A percentile compares a stretch with the other conserved stretches of the same genome.
Evolutionary conservation across 2,329 filamentous ascomycete species (phyloP).

Genomic region (Akanthomyces muscarius): DNA sequence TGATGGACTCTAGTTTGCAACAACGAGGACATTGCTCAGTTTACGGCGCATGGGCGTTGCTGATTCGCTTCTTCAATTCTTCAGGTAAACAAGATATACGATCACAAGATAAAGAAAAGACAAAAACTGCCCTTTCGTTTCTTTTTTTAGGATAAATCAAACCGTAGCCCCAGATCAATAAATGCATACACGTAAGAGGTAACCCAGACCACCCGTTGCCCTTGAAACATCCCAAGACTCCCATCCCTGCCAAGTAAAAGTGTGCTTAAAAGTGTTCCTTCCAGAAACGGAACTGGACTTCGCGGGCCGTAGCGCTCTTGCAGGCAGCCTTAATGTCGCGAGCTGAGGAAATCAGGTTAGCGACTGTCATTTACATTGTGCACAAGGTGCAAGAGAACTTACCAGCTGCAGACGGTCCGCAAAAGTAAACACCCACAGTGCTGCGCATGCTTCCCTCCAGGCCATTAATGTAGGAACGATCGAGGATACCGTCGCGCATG

Average conservation of each 20-base stretch:
- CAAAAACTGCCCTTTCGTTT: neutral
- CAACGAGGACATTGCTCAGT: too few relatives aligned
- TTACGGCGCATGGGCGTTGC: too few relatives aligned
- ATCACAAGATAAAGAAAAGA: neutral
- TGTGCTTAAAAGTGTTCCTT: slow-evolving; percentile 77
- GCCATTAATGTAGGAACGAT: slow-evolving; percentile 80
- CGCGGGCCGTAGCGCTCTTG: slow-evolving; percentile 64
- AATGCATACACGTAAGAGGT: slow-evolving; percentile 4
- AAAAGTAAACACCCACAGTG: slow-evolving; percentile 96
- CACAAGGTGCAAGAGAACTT: slow-evolving; percentile 27
- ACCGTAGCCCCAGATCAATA: neutral
- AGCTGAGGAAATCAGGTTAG: slow-evolving; percentile 48
- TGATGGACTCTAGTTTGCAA: too few relatives aligned
- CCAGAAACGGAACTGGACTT: slow-evolving; percentile 96
- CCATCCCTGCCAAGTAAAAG: slow-evolving; percentile 3
- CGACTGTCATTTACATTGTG: neutral
- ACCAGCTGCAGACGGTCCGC: slow-evolving; percentile 74
- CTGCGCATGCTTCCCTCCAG: slow-evolving; percentile 73
- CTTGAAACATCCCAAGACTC: neutral
- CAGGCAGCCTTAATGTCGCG: slow-evolving; percentile 81
- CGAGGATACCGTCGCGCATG: slow-evolving; percentile 84
- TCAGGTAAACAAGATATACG: too few relatives aligned
- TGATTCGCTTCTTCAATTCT: too few relatives aligned
- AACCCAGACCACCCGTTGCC: neutral
- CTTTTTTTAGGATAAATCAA: neutral